Conservation (phyloP, 2,329 filamentous ascomycete genomes). For the Pseudocercospora fijiensis region DNA sequence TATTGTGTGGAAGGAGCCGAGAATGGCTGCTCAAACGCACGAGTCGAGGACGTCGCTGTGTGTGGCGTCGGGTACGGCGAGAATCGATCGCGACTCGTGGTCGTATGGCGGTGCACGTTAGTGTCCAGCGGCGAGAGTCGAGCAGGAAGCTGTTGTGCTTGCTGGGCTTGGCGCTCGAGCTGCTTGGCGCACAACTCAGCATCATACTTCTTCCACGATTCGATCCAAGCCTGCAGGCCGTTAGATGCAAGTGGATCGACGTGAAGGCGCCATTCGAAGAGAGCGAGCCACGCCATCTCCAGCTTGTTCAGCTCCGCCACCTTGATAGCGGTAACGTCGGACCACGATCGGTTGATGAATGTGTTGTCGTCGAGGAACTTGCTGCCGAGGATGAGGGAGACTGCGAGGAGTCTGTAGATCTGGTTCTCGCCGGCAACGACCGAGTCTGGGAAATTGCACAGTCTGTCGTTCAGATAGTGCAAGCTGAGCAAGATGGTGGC, state of each 20-base stretch:
- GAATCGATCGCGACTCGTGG: constrained; percentile 46
- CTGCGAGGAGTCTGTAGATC: constrained; percentile 83
- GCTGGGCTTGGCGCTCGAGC: constrained; percentile 45
- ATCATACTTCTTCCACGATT: constrained; percentile 66
- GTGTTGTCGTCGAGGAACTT: constrained; percentile 97
- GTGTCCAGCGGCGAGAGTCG: constrained; percentile 64
- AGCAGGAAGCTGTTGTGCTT: constrained; percentile 35
- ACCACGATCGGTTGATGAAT: constrained; percentile 96
- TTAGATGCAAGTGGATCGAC: constrained; percentile 77
- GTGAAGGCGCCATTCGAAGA: constrained; percentile 81
- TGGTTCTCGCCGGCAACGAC: constrained; percentile 59
- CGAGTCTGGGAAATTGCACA: constrained; percentile 47
- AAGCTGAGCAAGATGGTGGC: constrained; percentile 88
- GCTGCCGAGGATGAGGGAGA: constrained; percentile 81
- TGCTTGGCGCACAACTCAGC: constrained; percentile 35
- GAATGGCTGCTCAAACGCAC: constrained; percentile 31
- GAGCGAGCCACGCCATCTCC: constrained; percentile 82
- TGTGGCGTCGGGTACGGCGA: constrained; percentile 41
- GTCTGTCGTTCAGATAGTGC: constrained; percentile 81
- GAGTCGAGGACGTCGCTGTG: constrained; percentile 26
- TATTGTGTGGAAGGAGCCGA: constrained; percentile 37
- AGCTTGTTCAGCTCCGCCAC: constrained; percentile 80
- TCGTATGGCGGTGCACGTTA: constrained; percentile 55
- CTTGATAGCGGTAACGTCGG: constrained; percentile 86
- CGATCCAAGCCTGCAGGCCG: constrained; percentile 65